phyloP scores from a whole-genome alignment of 1,284 basidiomycete genomes.

The Jaminaea rosea region DNA sequence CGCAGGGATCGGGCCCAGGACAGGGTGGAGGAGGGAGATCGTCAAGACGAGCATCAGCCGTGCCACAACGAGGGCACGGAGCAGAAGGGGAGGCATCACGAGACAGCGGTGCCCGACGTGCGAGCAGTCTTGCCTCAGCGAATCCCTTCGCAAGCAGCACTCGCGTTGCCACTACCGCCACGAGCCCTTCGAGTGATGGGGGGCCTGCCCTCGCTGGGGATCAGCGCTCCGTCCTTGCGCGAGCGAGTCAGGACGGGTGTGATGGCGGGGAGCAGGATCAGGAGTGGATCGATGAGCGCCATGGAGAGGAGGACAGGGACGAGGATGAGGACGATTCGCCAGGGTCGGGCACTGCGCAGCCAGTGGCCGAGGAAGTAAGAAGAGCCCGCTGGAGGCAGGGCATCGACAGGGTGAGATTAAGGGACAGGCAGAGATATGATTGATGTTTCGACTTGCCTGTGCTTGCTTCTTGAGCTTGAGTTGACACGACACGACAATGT shows the following conservation, averaged over 20 bases:
- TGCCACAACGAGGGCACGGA: background rate
- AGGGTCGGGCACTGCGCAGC: background rate
- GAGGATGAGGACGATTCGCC: conserved; percentile 16
- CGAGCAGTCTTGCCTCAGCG: conserved; percentile 1
- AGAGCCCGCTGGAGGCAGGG: conserved; percentile 25
- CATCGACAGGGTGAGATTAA: conserved; percentile 20
- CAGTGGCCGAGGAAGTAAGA: background rate
- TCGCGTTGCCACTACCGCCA: background rate
- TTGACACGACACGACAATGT: too few relatives aligned
- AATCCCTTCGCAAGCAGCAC: background rate
- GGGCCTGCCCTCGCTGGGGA: background rate
- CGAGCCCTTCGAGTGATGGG: background rate
- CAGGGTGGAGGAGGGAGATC: background rate
- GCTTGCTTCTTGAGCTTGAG: too few relatives aligned
- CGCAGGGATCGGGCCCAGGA: background rate
- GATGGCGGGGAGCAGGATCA: conserved; percentile 6
- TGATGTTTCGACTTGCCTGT: conserved; percentile 10
- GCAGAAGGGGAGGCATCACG: background rate
- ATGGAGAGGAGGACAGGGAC: background rate
- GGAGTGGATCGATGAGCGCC: conserved; percentile 4
- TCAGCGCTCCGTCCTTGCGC: conserved; percentile 3
- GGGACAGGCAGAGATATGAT: conserved; percentile 29
- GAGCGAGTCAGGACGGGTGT: conserved; percentile 3
- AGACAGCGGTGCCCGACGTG: background rate
- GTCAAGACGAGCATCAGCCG: background rate